Evolutionary conservation across 78 protist species (phyloP), one percentile per base, ranked within the genome.

Genomic region (Polysphondylium violaceum): DNA sequence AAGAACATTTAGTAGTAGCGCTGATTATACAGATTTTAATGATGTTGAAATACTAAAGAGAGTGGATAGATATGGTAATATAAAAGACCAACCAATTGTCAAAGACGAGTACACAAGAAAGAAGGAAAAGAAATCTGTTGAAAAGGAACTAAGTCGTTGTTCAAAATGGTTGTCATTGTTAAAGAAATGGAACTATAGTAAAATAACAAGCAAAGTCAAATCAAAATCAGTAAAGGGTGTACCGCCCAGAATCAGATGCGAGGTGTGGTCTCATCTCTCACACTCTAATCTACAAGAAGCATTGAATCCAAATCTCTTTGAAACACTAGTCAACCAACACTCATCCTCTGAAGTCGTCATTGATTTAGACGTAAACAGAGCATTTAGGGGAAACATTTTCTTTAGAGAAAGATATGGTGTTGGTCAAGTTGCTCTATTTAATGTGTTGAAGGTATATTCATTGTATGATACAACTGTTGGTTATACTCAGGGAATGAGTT

Each of bases 401-500:
- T 83, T 83, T 56, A 33, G 91, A 36, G 91, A 83, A 40, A 41
- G 68, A 55, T 83, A 83, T 83, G 91, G 91, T 17, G 12, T 55
- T n/a, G 91, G 91, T 31, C 91, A 83, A 83, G 72, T 83, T 0
- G 29, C 91, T 11, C 14, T 83, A 27, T 83, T 83, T 25, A 59
- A 83, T 33, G 91, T 83, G 0, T 40, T 83, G 27, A 83, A 83
- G 33, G 91, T 40, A n/a, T 83, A 69, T 31, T 58, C 74, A 38
- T 12, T 36, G 0, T 69, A 44, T n/a, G 91, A 83, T 29, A 35
- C 23, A 31, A 72, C 59, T 1, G 61, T 83, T 56, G 91, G 91
- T 1, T 83, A 83, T 31, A 83, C 91, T 5, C 91, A 83, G 35
- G 91, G 91, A 23, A 83, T 83, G 91, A 69, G 79, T 51, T 69